These are phyloP conservation scores for Metrosideros polymorpha DNA, from an alignment of 441 rosid genomes.

Conservation along the genomic window DNA sequence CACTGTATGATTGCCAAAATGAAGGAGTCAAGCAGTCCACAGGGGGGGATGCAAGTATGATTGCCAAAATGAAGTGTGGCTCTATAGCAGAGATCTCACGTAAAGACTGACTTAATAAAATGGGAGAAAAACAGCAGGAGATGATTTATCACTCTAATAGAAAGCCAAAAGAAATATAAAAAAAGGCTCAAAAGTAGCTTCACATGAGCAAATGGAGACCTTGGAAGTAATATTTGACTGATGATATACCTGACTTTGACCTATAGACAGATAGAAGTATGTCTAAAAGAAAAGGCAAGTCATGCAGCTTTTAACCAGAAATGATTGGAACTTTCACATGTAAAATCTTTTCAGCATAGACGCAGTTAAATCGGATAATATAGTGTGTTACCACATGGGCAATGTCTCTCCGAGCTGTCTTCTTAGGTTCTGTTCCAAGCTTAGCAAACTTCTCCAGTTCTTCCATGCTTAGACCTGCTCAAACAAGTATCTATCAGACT, in stretches of 20 bases:
- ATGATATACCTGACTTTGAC: not conserved
- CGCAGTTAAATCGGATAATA: not conserved
- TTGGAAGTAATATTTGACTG: not conserved
- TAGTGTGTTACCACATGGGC: constrained; percentile 35
- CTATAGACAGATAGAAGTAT: not conserved
- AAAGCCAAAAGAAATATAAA: not conserved
- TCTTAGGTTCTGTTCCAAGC: constrained; percentile 47
- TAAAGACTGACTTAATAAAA: not conserved
- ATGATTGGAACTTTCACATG: not conserved
- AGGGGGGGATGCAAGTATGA: not conserved
- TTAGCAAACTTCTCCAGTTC: constrained; percentile 65
- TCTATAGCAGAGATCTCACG: not conserved
- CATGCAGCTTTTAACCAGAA: not conserved
- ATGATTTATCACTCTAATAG: not conserved
- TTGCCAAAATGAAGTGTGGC: not conserved
- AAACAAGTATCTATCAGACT: not conserved
- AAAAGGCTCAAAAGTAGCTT: not conserved
- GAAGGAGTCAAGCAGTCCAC: not conserved
- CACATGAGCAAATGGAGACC: not conserved
- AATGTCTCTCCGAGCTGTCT: constrained; percentile 84
- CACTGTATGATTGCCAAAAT: not conserved
- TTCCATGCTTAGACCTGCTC: constrained; percentile 48
- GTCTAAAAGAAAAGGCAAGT: not conserved
- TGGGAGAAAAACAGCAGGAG: not conserved
- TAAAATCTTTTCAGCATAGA: not conserved